Evolutionary conservation across 805 yeast genomes (phyloP).

Genomic region (Cyberlindnera mrakii): DNA sequence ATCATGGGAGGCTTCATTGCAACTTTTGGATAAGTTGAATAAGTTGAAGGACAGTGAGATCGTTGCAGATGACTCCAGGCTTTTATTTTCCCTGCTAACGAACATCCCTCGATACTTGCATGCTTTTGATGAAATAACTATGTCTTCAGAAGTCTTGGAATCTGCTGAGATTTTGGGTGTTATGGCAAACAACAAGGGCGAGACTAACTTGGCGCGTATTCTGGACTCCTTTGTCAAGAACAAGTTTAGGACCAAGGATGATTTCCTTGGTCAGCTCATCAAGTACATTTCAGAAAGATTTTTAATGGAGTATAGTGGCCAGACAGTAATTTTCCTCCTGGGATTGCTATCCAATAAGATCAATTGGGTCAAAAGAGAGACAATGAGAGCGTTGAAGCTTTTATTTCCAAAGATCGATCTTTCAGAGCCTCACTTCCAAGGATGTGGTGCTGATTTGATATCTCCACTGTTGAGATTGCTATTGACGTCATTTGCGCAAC

Average conservation of each 20-base stretch:
- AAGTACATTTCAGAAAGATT: conserved; percentile 61
- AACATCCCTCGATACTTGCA: conserved; percentile 82
- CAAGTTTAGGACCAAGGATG: conserved; percentile 84
- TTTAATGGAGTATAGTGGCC: conserved; percentile 71
- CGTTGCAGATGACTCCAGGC: conserved; percentile 63
- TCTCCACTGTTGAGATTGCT: conserved; percentile 79
- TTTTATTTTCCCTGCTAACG: conserved; percentile 66
- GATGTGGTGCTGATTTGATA: conserved; percentile 91
- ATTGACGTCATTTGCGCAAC: conserved; percentile 81
- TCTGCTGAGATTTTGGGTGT: conserved; percentile 52
- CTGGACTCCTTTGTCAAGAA: conserved; percentile 70
- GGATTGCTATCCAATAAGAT: conserved; percentile 75
- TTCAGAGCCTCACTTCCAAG: conserved; percentile 69
- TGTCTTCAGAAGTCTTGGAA: conserved; percentile 42
- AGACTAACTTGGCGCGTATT: conserved; percentile 61
- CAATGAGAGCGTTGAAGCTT: conserved; percentile 68
- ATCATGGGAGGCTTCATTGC: conserved; percentile 72
- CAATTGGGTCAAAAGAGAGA: conserved; percentile 75
- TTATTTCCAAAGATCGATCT: conserved; percentile 75
- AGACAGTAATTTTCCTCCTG: conserved; percentile 64
- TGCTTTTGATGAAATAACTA: conserved; percentile 56
- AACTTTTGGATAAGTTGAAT: conserved; percentile 67
- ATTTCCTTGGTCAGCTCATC: conserved; percentile 77
- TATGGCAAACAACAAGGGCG: conserved; percentile 53
- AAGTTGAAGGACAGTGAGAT: conserved; percentile 64